These are phyloP conservation scores for Russula olivacea DNA, from an alignment of 768 basidiomycete genomes.

Conservation along the genomic window DNA sequence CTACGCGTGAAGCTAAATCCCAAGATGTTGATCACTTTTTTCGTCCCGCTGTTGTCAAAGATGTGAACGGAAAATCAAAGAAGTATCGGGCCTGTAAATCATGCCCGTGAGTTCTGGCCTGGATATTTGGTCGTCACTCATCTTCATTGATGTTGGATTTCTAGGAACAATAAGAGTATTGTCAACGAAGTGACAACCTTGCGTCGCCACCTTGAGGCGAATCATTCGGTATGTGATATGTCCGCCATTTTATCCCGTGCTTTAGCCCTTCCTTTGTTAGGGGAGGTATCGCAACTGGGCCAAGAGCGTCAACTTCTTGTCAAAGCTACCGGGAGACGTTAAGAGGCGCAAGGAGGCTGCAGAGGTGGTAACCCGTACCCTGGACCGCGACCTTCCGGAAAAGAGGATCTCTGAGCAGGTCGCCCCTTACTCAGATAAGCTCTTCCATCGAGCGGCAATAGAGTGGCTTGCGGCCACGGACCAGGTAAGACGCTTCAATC, in stretches of 20 bases:
- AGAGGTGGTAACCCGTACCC: background rate
- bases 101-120: background rate
- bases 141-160: background rate
- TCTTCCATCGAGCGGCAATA: background rate
- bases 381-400: background rate
- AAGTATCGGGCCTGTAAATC: background rate
- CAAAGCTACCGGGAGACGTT: background rate
- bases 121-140: background rate
- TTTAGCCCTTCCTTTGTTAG: background rate
- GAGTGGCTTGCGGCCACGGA: background rate
- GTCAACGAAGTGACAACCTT: background rate
- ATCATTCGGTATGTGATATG: background rate
- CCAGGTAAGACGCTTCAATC: background rate
- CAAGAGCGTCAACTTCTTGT: background rate
- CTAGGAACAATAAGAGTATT: background rate
- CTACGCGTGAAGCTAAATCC: background rate
- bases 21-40: background rate
- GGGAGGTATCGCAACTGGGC: background rate
- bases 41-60: background rate
- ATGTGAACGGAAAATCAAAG: background rate
- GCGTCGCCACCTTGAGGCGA: background rate
- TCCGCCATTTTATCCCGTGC: no score
- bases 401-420: background rate
- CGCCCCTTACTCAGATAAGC: background rate
- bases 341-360: background rate